Evolutionary conservation across 805 yeast species (phyloP), one percentile per base, ranked within the genome.

Genomic region (Wickerhamia fluorescens): DNA sequence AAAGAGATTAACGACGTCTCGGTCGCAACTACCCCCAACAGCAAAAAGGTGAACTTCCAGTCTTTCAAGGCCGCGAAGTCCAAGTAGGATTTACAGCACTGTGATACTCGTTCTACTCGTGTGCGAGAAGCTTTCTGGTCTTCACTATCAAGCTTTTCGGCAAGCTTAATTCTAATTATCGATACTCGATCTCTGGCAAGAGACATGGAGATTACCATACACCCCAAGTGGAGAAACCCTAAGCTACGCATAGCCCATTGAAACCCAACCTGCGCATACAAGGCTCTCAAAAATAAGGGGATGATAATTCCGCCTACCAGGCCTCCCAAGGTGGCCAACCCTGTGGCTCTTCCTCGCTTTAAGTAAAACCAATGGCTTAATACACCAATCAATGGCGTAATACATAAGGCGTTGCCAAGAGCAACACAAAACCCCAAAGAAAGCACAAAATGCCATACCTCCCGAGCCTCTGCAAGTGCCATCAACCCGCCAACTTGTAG

Each of bases 291-390:
- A 47, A 73, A 51, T 21, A 77, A 49, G 1, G 86, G 83, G 45
- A 73, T 70, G 4, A 75, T 44, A 7, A 76, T 60, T 4, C 86
- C 87, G 2, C 85, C 86, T 5, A 75, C 50, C 3, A 81, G 72
- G 1, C 83, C 83, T 3, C 85, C 86, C 7, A 60, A 44, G n/a
- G 47, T 38, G 13, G 50, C 48, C 18, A 42, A 18, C 2, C 47
- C 50, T 3, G 42, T 27, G 14, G 49, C 49, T n/a, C 38, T 33
- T 7, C 50, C 52, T 16, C 50, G 25, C 23, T 41, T 40, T n/a
- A 21, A 18, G 14, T 37, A 32, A 22, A 47, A 47, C 52, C 52
- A 47, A 16, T 47, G 52, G 27, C 44, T 41, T 9, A 44, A 29
- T 30, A 44, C 47, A 12, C 48, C 41, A 2, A 47, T 28, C 14